These are phyloP conservation scores for Trifolium subterraneum DNA, from an alignment of 306 rosid genomes.

Conservation along the genomic window DNA sequence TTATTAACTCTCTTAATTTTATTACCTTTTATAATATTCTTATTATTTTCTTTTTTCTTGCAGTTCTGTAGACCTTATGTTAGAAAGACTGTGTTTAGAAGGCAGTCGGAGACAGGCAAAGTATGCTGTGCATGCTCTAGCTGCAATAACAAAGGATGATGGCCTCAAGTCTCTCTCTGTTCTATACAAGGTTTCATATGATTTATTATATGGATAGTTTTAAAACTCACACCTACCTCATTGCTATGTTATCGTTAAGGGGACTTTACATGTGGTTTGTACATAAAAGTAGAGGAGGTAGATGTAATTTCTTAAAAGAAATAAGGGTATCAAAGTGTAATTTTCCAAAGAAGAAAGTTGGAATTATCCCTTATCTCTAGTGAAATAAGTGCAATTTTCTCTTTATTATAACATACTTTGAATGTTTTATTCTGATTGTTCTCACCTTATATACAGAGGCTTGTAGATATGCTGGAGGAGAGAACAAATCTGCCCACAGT, in stretches of 20 bases:
- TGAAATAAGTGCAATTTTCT: conserved; percentile 11
- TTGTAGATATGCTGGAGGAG: conserved; percentile 96
- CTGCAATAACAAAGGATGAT: conserved; percentile 97
- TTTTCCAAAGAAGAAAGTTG: conserved; percentile 33
- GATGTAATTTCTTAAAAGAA: conserved; percentile 19
- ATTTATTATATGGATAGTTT: conserved; percentile 37
- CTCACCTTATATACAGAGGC: conserved; percentile 68
- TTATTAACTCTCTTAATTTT: conserved; percentile 23
- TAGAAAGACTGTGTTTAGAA: conserved; percentile 93
- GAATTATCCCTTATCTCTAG: conserved; percentile 7
- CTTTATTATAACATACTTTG: conserved; percentile 30
- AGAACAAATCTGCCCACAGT: conserved; percentile 91
- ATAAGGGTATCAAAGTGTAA: conserved; percentile 10
- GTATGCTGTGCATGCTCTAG: conserved; percentile 97
- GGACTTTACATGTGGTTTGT: not conserved
- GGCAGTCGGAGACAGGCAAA: conserved; percentile 97
- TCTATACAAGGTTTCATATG: conserved; percentile 79
- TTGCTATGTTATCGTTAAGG: conserved; percentile 21
- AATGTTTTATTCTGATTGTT: conserved; percentile 40
- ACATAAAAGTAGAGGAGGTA: conserved; percentile 12
- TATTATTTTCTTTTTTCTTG: conserved; percentile 42
- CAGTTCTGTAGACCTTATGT: conserved; percentile 96
- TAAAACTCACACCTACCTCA: conserved; percentile 27
- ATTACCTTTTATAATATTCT: conserved; percentile 40
- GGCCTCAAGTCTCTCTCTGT: conserved; percentile 99